Evolutionary conservation across 441 rosid species (phyloP).

Genomic region (Aleurites moluccanus): DNA sequence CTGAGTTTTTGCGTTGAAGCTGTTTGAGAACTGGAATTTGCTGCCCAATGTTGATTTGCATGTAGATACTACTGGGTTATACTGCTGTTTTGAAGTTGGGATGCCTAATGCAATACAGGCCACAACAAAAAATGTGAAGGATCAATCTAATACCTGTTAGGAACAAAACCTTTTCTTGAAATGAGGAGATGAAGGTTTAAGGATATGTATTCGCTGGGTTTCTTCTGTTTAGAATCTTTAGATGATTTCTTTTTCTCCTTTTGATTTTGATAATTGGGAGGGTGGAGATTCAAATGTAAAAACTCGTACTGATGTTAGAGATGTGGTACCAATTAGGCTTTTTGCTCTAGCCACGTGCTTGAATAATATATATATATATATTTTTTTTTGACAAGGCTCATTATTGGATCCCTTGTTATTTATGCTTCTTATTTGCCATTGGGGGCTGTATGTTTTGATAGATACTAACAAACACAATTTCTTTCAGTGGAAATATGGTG

Average conservation of each 20-base stretch:
- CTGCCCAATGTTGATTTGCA: background rate
- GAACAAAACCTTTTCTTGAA: background rate
- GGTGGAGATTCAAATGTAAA: background rate
- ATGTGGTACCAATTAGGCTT: background rate
- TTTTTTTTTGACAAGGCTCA: background rate
- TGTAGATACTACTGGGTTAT: background rate
- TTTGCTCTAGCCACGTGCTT: background rate
- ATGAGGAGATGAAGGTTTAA: background rate
- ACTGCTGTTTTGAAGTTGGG: background rate
- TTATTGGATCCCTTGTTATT: background rate
- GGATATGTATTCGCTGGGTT: background rate
- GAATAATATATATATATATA: background rate
- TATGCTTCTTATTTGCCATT: background rate
- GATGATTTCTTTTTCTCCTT: background rate
- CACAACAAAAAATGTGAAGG: background rate
- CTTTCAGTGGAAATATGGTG: slow-evolving; percentile 89
- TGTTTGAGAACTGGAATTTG: background rate
- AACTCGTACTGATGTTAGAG: background rate
- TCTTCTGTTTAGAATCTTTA: background rate
- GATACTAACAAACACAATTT: background rate
- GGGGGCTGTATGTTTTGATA: slow-evolving; percentile 8
- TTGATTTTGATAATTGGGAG: background rate
- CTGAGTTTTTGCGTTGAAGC: background rate
- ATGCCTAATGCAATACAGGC: background rate
- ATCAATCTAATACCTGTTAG: background rate